A percentile compares a stretch with the other conserved stretches of the same genome.
Evolutionary conservation across 1,139 yeast genomes (phyloP).

Genomic region (Candida sp.): DNA sequence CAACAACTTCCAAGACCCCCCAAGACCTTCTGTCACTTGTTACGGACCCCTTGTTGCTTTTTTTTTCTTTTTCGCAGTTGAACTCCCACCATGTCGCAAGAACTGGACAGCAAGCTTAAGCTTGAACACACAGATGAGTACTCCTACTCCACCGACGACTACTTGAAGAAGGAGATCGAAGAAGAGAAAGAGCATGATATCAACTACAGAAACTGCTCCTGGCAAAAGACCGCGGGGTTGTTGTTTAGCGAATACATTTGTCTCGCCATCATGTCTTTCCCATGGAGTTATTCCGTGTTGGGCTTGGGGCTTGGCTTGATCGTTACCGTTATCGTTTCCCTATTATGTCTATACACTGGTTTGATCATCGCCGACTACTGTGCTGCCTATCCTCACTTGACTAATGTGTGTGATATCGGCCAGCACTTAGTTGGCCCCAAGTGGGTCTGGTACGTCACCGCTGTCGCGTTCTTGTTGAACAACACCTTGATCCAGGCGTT

Average conservation of each 20-base stretch:
- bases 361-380: slow-evolving; percentile 58
- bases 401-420: slow-evolving; percentile 63
- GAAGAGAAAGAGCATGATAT: slow-evolving; percentile 23
- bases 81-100: neutral
- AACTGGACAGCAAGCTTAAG: neutral
- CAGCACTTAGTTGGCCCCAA: slow-evolving; percentile 55
- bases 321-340: slow-evolving; percentile 53
- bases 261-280: slow-evolving; percentile 66
- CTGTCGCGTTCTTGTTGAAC: slow-evolving; percentile 55
- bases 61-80: neutral
- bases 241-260: slow-evolving; percentile 65
- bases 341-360: slow-evolving; percentile 59
- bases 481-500: slow-evolving; percentile 62
- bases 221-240: slow-evolving; percentile 63
- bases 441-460: slow-evolving; percentile 63
- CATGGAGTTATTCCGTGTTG: slow-evolving; percentile 64
- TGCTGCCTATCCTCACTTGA: slow-evolving; percentile 53
- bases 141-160: slow-evolving; percentile 14
- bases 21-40: neutral
- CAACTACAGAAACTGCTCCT: slow-evolving; percentile 56
- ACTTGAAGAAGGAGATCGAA: slow-evolving; percentile 13
- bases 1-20: neutral
- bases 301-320: slow-evolving; percentile 64
- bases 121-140: neutral
- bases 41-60: neutral